Conservation (phyloP, 306 rosid species). For the Vigna mungo region DNA sequence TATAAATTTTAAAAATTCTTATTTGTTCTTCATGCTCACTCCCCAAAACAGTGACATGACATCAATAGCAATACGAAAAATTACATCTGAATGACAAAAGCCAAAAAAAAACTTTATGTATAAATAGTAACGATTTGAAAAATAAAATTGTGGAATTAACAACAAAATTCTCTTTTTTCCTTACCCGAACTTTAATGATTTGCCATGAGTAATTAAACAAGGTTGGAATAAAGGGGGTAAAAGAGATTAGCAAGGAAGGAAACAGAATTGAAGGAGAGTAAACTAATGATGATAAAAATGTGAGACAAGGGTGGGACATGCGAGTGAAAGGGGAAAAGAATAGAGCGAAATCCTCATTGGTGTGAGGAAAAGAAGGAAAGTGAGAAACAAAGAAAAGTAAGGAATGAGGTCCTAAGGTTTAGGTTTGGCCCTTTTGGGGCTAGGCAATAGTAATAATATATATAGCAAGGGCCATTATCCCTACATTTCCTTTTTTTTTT, state of each 20-base stretch:
- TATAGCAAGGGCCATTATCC: slow-evolving; percentile 2
- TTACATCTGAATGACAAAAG: not conserved
- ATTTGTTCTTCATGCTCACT: not conserved
- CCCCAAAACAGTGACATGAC: not conserved
- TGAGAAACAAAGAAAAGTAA: slow-evolving; percentile 13
- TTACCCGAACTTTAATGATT: slow-evolving; percentile 26
- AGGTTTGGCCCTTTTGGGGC: slow-evolving; percentile 31
- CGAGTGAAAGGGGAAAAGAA: slow-evolving; percentile 22
- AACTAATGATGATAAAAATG: slow-evolving; percentile 19
- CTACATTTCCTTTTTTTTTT: not conserved
- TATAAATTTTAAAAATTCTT: too few species aligned
- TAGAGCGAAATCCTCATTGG: slow-evolving; percentile 41
- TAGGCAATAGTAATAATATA: not conserved
- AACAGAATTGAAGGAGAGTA: slow-evolving; percentile 11
- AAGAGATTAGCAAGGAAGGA: slow-evolving; percentile 26
- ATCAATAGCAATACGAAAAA: not conserved
- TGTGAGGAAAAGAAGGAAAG: slow-evolving; percentile 38
- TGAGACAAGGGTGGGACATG: slow-evolving; percentile 31
- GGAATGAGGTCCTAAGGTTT: slow-evolving; percentile 4
- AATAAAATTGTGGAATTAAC: not conserved
- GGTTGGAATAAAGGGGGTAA: slow-evolving; percentile 36
- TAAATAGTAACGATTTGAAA: not conserved
- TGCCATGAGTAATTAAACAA: slow-evolving; percentile 36
- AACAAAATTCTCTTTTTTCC: slow-evolving; percentile 2
- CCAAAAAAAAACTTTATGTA: not conserved